Evolutionary conservation across 331 rosid genomes (phyloP), one percentile per base, ranked within the genome.

Genomic region (Pyrus hybrid): DNA sequence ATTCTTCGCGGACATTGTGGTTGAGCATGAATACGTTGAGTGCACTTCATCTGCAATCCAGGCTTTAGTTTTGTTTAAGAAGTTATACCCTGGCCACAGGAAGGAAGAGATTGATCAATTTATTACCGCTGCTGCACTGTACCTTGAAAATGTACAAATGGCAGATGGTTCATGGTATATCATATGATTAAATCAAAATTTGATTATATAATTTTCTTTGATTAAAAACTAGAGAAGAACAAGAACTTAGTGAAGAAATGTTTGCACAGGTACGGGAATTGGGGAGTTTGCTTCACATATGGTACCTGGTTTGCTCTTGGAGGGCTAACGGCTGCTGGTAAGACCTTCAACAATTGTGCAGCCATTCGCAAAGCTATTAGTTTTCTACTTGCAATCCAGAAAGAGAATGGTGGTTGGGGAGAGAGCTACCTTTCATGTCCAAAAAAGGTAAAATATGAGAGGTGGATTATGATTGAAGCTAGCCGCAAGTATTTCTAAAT

Each of bases 341-440:
- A 88, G 71, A 91, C 90, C 33, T 89, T 70, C 67, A 37, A 65
- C 45, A 89, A 86, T 18, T 80, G 86, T 37, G 37, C 77, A 49
- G 45, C 93, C 22, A 79, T 88, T 14, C 86, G 93, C n/a, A 89
- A 76, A 68, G 91, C 80, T 0, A 88, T 88, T 0, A n/a, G 83
- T 1, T 91, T 91, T 80, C 79, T 91, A 43, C 91, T 89, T 7
- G 47, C 53, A 51, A 53, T 78, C 9, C 96, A 91, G 29, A 84
- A 84, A 76, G 84, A 87, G 0, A 86, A 89, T 16, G 97, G 97
- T 53, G 97, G 96, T 1, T 91, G 97, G 97, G 97, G 89, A 3
- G 97, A 91, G 65, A 91, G 97, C 29, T 88, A 89, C 73, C 88
- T 86, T 30, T 91, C 93, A n/a, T 77, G 95, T 63, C 96, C 97